Base-by-base conservation (phyloP, 192 early-diverging fungal genomes). In the Umbelopsis sp. region DNA sequence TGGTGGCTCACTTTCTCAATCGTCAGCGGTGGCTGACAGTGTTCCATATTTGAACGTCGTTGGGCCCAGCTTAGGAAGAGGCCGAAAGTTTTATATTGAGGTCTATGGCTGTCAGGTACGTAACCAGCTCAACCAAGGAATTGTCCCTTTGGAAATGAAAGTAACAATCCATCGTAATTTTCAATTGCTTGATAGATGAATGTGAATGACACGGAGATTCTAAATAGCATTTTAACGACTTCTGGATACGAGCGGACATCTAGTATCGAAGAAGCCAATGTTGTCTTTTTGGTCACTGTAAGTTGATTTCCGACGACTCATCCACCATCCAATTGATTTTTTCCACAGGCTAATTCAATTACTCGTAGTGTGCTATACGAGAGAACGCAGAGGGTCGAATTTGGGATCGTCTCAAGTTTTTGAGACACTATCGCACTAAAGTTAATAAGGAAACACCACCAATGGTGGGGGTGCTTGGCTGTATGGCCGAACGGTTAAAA, bases 401-500 rank as follows among this genome's bases (percentile, higher is more conserved):
- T 67, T 92, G 91, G 91, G 84, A 79, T 41, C 82, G 91, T 21
- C 71, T 92, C 33, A 71, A 80, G 37, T 78, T 84, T 35, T 74
- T 90, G 41, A 85, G 87, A 58, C 74, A 87, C 47, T 82, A 84
- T n/a, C 81, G 75, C 46, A 81, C 87, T 45, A 87, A 88, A 55
- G 49, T 85, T 6, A 76, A 76, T 49, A 76, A 82, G 12, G 84
- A 84, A 0, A 81, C 78, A n/a, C 78, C 86, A 12, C 91, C 89
- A 0, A 74, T 91, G 71, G 87, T 92, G 21, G 91, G 89, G n/a
- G 91, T 92, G 12, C 76, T 92, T 11, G 91, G 91, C 8, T 92
- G 91, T 74, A 92, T 92, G 91, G 91, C 91, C 4, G 91, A 92
- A 73, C 78, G 91, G 64, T 85, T 92, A 18, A 91, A 91, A 71